phyloP scores from a whole-genome alignment of 306 rosid genomes.

The Cotoneaster glaucophyllus region DNA sequence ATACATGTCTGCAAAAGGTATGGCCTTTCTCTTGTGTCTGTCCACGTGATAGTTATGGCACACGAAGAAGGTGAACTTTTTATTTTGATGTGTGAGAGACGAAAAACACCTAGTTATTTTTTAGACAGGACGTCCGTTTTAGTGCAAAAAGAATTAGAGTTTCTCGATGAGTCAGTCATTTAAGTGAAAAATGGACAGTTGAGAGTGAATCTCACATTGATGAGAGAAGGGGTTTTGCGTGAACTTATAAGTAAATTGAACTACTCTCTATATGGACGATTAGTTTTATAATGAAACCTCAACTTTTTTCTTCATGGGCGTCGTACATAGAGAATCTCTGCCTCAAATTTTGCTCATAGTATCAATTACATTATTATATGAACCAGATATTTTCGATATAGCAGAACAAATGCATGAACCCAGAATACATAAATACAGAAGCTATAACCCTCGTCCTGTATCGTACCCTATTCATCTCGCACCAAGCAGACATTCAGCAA shows the following conservation, averaged over 20 bases:
- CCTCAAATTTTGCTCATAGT: not conserved
- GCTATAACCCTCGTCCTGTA: too few relatives aligned
- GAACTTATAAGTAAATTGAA: too few relatives aligned
- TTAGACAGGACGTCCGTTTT: not conserved
- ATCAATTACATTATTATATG: not conserved
- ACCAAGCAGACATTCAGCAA: not conserved
- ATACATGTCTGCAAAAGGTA: not conserved
- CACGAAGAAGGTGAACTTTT: not conserved
- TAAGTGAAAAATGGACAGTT: too few relatives aligned
- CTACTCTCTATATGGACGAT: too few relatives aligned
- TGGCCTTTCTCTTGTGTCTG: not conserved
- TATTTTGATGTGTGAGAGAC: not conserved
- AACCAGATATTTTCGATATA: not conserved
- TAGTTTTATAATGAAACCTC: too few relatives aligned
- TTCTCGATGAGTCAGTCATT: accelerated
- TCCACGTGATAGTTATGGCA: not conserved
- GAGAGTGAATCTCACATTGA: too few relatives aligned
- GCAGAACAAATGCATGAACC: not conserved
- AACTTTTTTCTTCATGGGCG: not conserved
- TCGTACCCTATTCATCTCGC: too few relatives aligned
- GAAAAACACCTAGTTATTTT: not conserved
- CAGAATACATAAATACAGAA: too few relatives aligned
- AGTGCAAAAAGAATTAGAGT: too few relatives aligned
- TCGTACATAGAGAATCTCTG: not conserved
- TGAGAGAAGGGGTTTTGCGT: accelerated